A percentile compares a stretch with the other conserved stretches of the same genome.
phyloP scores from a whole-genome alignment of 192 early-diverging fungal genomes.

The Chytriomyces confervae region DNA sequence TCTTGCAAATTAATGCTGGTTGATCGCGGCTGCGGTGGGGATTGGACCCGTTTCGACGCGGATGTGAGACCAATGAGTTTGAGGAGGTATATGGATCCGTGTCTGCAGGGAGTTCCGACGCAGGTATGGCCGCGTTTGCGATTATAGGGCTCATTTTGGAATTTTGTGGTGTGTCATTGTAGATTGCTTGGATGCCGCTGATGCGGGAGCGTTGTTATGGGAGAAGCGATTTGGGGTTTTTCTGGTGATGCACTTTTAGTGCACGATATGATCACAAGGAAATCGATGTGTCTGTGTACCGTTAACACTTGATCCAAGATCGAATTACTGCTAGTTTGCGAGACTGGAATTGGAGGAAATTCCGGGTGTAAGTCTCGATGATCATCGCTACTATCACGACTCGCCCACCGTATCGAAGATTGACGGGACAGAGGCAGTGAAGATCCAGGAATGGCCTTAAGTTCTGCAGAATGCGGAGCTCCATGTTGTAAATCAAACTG shows the following conservation, averaged over 20 bases:
- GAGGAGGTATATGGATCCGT: slow-evolving; percentile 17
- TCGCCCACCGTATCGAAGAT: background rate
- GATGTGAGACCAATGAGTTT: slow-evolving; percentile 24
- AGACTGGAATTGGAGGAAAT: background rate
- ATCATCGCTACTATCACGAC: too few species aligned
- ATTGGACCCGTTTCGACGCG: background rate
- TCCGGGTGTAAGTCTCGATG: background rate
- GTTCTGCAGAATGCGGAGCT: too few species aligned
- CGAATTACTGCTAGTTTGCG: background rate
- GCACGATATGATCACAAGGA: background rate
- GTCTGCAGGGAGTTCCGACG: background rate
- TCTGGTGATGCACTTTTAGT: background rate
- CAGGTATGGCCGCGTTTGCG: background rate
- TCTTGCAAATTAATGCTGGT: background rate
- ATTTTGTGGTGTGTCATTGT: too few species aligned
- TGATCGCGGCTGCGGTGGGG: background rate
- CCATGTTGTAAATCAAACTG: too few species aligned
- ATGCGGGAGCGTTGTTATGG: background rate
- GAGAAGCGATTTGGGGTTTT: slow-evolving; percentile 12
- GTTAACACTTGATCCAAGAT: background rate
- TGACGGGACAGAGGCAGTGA: too few species aligned
- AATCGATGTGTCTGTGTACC: background rate
- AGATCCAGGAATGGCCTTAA: too few species aligned
- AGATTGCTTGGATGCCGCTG: too few species aligned
- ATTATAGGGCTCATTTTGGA: background rate